Conservation (phyloP, 176 grass and related monocot genomes). For the Zizania latifolia region DNA sequence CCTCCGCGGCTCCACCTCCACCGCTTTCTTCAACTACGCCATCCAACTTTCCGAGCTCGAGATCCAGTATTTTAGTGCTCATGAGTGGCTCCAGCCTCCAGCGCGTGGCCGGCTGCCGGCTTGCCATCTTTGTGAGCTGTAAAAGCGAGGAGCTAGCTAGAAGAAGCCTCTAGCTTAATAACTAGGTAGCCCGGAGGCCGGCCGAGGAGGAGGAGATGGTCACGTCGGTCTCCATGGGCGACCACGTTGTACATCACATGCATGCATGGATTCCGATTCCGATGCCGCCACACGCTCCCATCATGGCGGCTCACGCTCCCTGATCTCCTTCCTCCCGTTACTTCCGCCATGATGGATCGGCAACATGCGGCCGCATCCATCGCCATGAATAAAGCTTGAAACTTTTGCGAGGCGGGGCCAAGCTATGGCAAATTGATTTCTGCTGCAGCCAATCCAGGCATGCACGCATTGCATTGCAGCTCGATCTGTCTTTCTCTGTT, state of each 20-base stretch:
- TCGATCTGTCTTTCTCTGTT: not conserved
- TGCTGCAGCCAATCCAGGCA: too few relatives aligned
- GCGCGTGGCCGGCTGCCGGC: not conserved
- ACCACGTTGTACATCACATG: too few relatives aligned
- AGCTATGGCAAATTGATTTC: too few relatives aligned
- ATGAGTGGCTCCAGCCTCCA: not conserved
- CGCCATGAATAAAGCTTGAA: not conserved
- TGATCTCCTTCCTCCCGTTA: too few relatives aligned
- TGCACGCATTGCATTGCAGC: too few relatives aligned
- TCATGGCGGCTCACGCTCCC: constrained; percentile 34
- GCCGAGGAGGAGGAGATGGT: constrained; percentile 16
- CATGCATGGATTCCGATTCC: constrained; percentile 34
- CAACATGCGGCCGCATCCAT: too few relatives aligned
- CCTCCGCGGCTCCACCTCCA: constrained; percentile 11
- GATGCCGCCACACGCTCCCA: constrained; percentile 23
- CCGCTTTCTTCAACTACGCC: constrained; percentile 14
- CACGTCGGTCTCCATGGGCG: too few relatives aligned
- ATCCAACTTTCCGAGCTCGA: constrained; percentile 21
- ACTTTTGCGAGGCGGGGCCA: not conserved
- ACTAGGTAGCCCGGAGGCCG: not conserved
- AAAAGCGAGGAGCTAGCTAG: not conserved
- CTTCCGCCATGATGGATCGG: too few relatives aligned
- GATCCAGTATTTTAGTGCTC: constrained; percentile 21
- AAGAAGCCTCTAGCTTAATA: too few relatives aligned
- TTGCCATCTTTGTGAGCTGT: constrained; percentile 45